Evolutionary conservation across 1,284 basidiomycete genomes (phyloP).

Genomic region (Microbotryum saponariae): DNA sequence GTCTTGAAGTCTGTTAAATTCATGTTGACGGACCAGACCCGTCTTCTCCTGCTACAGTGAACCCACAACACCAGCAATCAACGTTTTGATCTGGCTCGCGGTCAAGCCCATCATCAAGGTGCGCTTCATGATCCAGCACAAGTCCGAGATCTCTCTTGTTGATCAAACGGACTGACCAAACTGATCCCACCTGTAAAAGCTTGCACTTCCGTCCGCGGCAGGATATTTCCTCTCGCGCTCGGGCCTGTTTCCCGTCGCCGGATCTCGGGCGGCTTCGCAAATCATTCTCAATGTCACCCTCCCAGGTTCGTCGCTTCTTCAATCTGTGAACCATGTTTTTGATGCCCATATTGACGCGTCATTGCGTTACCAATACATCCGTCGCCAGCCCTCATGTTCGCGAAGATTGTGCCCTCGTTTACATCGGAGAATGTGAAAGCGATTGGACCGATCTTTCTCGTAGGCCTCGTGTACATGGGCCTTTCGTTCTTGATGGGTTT

Average conservation of each 20-base stretch:
- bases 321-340: too few species aligned
- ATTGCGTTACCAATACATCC: conserved; percentile 49
- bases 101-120: conserved; percentile 16
- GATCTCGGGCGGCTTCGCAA: conserved; percentile 6
- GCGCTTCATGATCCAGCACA: too few species aligned
- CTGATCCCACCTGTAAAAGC: conserved; percentile 5
- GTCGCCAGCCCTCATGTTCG: conserved; percentile 64
- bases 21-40: too few species aligned
- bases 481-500: conserved; percentile 36
- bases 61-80: conserved; percentile 1
- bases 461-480: conserved; percentile 1
- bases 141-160: not conserved
- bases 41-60: too few species aligned
- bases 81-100: conserved; percentile 18
- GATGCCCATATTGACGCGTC: not conserved
- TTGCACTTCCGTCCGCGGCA: conserved; percentile 10
- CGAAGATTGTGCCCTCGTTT: conserved; percentile 67
- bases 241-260: conserved; percentile 8
- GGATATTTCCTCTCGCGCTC: conserved; percentile 10
- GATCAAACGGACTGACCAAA: conserved; percentile 1
- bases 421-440: conserved; percentile 55
- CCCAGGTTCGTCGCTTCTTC: not conserved
- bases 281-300: conserved; percentile 5
- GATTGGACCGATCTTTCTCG: conserved; percentile 48
- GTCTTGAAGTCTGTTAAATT: too few species aligned